A percentile compares a stretch with the other conserved stretches of the same genome.
Evolutionary conservation across 805 yeast genomes (phyloP).

Genomic region (Metschnikowia arizonensis): DNA sequence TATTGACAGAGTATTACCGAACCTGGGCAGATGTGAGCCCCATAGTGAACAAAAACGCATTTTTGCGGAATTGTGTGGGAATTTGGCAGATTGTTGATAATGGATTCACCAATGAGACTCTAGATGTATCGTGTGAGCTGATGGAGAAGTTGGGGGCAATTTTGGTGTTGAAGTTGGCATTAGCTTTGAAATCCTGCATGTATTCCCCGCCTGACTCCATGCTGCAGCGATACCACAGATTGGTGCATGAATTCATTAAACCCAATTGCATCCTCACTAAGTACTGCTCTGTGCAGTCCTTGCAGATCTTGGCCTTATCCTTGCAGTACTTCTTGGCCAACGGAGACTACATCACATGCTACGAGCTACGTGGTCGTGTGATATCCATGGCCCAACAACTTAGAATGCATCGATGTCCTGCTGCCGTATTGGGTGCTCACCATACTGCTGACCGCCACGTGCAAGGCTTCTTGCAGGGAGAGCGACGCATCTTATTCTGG

Average conservation of each 20-base stretch:
- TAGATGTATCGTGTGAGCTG: constrained; percentile 25
- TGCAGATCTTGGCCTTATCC: constrained; percentile 67
- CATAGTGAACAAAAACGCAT: constrained; percentile 63
- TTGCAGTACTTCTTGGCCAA: constrained; percentile 65
- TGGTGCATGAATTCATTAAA: constrained; percentile 59
- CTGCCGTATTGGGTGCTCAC: constrained; percentile 67
- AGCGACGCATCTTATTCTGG: constrained; percentile 82
- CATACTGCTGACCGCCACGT: constrained; percentile 32
- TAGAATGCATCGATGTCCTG: constrained; percentile 81
- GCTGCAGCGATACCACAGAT: constrained; percentile 50
- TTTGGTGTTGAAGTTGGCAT: constrained; percentile 44
- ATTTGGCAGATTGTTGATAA: constrained; percentile 47
- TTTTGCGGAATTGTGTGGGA: constrained; percentile 53
- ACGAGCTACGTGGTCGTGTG: constrained; percentile 70
- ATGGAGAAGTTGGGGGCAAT: constrained; percentile 56
- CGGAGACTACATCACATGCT: constrained; percentile 71
- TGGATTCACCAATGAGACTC: constrained; percentile 14
- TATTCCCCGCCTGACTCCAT: constrained; percentile 10
- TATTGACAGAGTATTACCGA: constrained; percentile 64
- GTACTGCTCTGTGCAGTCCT: constrained; percentile 59
- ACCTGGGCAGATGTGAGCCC: constrained; percentile 76
- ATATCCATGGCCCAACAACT: constrained; percentile 83
- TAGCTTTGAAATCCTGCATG: constrained; percentile 45
- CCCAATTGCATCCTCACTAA: constrained; percentile 54
- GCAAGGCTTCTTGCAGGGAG: constrained; percentile 70